A percentile compares a stretch with the other conserved stretches of the same genome.
Evolutionary conservation across 192 early-diverging fungal genomes (phyloP).

Genomic region (Umbelopsis ramanniana): DNA sequence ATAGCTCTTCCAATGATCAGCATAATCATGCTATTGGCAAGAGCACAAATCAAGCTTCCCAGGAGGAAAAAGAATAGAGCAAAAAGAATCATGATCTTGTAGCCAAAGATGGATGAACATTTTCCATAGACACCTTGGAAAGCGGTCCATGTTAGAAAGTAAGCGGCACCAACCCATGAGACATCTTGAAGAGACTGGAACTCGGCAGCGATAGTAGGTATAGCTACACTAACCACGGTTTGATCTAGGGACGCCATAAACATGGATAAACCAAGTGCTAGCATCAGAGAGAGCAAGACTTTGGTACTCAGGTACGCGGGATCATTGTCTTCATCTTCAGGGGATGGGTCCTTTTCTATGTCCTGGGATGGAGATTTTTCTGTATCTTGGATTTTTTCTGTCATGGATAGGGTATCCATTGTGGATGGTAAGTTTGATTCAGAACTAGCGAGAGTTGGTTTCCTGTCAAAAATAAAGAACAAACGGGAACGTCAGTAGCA

Average conservation of each 20-base stretch:
- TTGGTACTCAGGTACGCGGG: not conserved
- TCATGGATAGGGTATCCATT: too few relatives aligned
- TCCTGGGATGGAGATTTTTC: not conserved
- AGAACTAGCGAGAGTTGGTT: too few relatives aligned
- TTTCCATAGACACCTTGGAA: conserved; percentile 76
- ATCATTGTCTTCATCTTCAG: not conserved
- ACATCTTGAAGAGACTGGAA: conserved; percentile 64
- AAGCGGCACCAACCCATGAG: conserved; percentile 81
- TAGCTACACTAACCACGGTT: conserved; percentile 65
- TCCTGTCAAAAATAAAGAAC: too few relatives aligned
- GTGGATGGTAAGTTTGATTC: too few relatives aligned
- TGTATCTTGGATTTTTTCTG: too few relatives aligned
- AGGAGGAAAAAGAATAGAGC: conserved; percentile 76
- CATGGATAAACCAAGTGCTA: conserved; percentile 54
- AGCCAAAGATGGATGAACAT: conserved; percentile 81
- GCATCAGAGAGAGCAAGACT: conserved; percentile 24
- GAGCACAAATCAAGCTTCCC: conserved; percentile 78
- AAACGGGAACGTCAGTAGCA: too few relatives aligned
- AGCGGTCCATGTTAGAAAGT: conserved; percentile 67
- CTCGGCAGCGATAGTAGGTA: conserved; percentile 62
- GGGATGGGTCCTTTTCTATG: not conserved
- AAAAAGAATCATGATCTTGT: conserved; percentile 68
- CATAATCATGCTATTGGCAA: conserved; percentile 64
- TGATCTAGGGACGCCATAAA: conserved; percentile 66
- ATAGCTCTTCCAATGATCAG: conserved; percentile 53